A percentile compares a stretch with the other conserved stretches of the same genome.
phyloP scores from a whole-genome alignment of 345 rosid genomes.

The Rhodamnia argentea region DNA sequence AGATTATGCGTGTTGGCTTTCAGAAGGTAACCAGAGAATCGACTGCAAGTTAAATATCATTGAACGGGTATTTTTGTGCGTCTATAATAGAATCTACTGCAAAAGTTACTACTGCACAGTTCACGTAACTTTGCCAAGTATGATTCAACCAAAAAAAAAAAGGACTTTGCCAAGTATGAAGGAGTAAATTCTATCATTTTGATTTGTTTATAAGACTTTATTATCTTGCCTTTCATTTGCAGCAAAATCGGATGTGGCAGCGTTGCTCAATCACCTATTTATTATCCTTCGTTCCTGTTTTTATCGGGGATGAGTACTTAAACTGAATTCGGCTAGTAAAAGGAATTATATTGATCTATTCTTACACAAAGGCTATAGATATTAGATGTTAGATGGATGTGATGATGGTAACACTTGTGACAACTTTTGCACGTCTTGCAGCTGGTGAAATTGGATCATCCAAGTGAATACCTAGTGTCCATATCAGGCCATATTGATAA shows the following conservation, averaged over 20 bases:
- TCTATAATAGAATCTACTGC: background rate
- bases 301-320: background rate
- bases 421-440: background rate
- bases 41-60: background rate
- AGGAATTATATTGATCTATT: background rate
- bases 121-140: no score
- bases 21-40: background rate
- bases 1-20: background rate
- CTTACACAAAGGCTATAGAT: background rate
- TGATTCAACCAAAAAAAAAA: no score
- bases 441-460: background rate
- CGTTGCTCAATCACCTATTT: background rate
- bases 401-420: background rate
- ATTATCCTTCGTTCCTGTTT: background rate
- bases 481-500: background rate
- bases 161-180: no score
- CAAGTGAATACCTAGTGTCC: background rate
- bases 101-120: background rate
- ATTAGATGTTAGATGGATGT: background rate
- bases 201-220: background rate
- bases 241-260: background rate
- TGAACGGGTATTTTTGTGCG: background rate
- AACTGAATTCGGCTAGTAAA: background rate
- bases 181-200: background rate
- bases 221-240: background rate